Base-by-base conservation (phyloP, 1,284 basidiomycete species). In the Fomitopsis schrenkii region DNA sequence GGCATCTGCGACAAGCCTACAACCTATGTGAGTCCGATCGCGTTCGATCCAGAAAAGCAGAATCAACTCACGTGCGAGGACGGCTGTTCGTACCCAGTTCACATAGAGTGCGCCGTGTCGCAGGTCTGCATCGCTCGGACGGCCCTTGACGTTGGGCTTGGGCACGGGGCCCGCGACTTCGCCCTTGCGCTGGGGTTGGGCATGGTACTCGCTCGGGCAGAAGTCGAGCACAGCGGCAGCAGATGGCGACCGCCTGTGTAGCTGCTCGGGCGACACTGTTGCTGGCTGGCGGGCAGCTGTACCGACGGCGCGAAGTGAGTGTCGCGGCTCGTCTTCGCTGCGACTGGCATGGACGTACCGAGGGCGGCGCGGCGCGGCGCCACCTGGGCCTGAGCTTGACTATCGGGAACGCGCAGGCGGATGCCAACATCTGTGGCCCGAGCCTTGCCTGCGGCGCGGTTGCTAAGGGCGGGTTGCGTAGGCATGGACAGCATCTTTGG, bases 401-500 rank as follows among this genome's bases (percentile, higher is more conserved):
- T 22, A 19, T 33, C n/a, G 7, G 57, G 17, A 30, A 46, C 28
- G 17, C 58, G 58, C 2, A 40, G 8, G 9, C 58, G 58, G 33
- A 59, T 54, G n/a, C 58, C 58, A 3, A 59, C 58, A n/a, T 59
- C 58, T n/a, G 58, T 3, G 19, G 58, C 58, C 30, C 58, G 58
- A 41, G 58, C 58, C 33, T 59, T 59, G 22, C 52, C 58, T n/a
- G 58, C 58, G 28, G 58, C 58, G 58, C 52, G 52, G 19, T 15
- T 55, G 58, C 58, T 59, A 36, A 59, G 10, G 28, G 50, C 2
- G 8, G 50, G 48, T 22, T 54, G 46, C 17, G 52, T 17, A 48
- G 52, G 52, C 10, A 52, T 36, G 15, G 52, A 54, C 9, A 54
- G 50, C 58, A 59, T 59, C n/a, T 36, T 38, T 46, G 45, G 38